These are phyloP conservation scores for Calcarisporium arbuscula DNA, from an alignment of 2,329 filamentous ascomycete genomes.

Conservation along the genomic window DNA sequence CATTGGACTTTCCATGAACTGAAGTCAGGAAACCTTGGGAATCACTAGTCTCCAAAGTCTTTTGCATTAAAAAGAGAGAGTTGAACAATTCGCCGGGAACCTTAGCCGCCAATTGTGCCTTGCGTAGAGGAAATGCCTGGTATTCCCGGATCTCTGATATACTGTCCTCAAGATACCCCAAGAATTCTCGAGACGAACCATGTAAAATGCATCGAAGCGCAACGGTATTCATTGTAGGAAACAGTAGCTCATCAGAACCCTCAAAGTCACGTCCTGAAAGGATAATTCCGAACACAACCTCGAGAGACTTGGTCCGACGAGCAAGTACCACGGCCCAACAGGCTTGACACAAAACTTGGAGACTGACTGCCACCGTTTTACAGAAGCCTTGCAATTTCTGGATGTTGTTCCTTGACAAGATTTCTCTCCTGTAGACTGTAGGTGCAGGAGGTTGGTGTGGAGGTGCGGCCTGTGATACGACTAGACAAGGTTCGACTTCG, in stretches of 20 bases:
- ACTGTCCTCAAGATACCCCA: slow-evolving; percentile 68
- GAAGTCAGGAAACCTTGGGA: slow-evolving; percentile 50
- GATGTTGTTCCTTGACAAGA: slow-evolving; percentile 2
- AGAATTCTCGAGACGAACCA: slow-evolving; percentile 56
- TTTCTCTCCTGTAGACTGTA: slow-evolving; percentile 11
- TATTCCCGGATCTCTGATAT: slow-evolving; percentile 60
- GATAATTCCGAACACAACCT: slow-evolving; percentile 77
- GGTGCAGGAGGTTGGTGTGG: not conserved
- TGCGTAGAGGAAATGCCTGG: slow-evolving; percentile 72
- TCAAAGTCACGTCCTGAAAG: slow-evolving; percentile 78
- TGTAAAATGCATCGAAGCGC: slow-evolving; percentile 67
- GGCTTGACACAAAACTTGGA: slow-evolving; percentile 70
- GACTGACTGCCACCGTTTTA: slow-evolving; percentile 57
- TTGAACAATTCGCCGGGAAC: slow-evolving; percentile 44
- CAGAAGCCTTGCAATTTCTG: slow-evolving; percentile 48
- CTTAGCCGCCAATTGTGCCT: slow-evolving; percentile 44
- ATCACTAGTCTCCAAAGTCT: slow-evolving; percentile 1
- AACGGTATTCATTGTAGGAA: slow-evolving; percentile 91
- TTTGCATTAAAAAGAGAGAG: slow-evolving; percentile 51
- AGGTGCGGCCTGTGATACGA: no score
- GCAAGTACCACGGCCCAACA: slow-evolving; percentile 71
- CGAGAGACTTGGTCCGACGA: slow-evolving; percentile 54
- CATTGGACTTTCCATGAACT: slow-evolving; percentile 55
- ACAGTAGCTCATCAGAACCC: slow-evolving; percentile 60
- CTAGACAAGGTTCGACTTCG: slow-evolving; percentile 33